Conservation (phyloP, 2,329 filamentous ascomycete species). For the Aciculosporium take region DNA sequence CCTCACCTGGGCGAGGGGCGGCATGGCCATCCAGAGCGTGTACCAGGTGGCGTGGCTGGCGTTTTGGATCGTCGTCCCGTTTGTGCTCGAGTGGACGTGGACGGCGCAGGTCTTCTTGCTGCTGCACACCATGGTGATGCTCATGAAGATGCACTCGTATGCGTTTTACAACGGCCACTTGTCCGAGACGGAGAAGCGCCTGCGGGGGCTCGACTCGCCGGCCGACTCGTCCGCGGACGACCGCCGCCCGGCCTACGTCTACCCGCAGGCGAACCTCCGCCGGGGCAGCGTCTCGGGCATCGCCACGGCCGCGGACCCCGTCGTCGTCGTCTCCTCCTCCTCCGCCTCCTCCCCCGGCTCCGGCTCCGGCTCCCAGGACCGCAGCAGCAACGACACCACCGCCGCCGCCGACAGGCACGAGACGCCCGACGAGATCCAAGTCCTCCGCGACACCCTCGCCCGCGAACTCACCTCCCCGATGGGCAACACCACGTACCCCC, state of each 20-base stretch:
- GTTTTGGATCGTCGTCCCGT: slow-evolving; percentile 76
- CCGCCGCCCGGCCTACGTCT: slow-evolving; percentile 58
- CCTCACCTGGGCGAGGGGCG: slow-evolving; percentile 60
- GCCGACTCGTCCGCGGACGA: slow-evolving; percentile 40
- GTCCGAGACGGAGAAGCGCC: slow-evolving; percentile 68
- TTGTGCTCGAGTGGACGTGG: slow-evolving; percentile 84
- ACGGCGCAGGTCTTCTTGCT: slow-evolving; percentile 92
- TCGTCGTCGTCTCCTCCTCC: too few species aligned
- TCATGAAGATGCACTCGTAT: slow-evolving; percentile 99
- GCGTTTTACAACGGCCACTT: slow-evolving; percentile 97
- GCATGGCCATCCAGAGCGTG: slow-evolving; percentile 70
- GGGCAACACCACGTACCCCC: slow-evolving; percentile 77
- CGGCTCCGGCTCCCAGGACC: slow-evolving; percentile 7
- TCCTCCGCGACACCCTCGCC: slow-evolving; percentile 74
- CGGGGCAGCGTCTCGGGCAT: slow-evolving; percentile 26
- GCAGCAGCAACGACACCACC: too few species aligned
- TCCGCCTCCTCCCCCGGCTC: neutral
- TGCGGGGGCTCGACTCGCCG: slow-evolving; percentile 67
- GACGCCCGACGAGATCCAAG: slow-evolving; percentile 39
- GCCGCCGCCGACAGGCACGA: slow-evolving; percentile 3
- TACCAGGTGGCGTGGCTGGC: slow-evolving; percentile 68
- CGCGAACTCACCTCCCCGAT: slow-evolving; percentile 83
- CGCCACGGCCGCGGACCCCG: slow-evolving; percentile 10
- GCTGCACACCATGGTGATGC: slow-evolving; percentile 74
- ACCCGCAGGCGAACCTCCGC: slow-evolving; percentile 46